phyloP scores from a whole-genome alignment of 768 basidiomycete genomes.

The Boletus pseudo-olivaceus region DNA sequence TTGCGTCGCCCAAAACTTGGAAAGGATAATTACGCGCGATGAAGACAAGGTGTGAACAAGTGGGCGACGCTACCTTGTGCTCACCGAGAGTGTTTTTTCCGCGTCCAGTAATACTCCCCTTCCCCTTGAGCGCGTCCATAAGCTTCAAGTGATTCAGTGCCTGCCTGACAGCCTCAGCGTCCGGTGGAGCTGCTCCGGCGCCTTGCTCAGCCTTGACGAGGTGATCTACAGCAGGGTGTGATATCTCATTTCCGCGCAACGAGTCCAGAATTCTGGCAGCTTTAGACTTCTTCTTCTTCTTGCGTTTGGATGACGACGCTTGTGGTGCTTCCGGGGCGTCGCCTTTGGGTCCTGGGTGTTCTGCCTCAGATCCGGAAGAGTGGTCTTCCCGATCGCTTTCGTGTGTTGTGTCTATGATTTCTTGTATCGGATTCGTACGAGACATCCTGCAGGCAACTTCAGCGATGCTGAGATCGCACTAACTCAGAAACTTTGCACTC shows the following conservation, averaged over 20 bases:
- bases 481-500: not conserved
- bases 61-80: constrained; percentile 65
- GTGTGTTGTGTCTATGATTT: constrained; percentile 38
- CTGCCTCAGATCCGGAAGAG: constrained; percentile 31
- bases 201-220: constrained; percentile 61
- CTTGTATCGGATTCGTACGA: constrained; percentile 39
- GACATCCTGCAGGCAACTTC: constrained; percentile 20
- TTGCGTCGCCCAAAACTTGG: constrained; percentile 95
- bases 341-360: constrained; percentile 16
- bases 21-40: constrained; percentile 6
- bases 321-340: constrained; percentile 17
- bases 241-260: constrained; percentile 49
- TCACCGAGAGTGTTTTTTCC: constrained; percentile 80
- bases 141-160: constrained; percentile 77
- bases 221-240: constrained; percentile 60
- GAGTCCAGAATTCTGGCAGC: constrained; percentile 49
- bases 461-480: not conserved
- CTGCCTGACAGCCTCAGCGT: constrained; percentile 62
- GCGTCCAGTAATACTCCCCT: constrained; percentile 68
- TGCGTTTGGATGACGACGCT: constrained; percentile 51
- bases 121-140: constrained; percentile 82
- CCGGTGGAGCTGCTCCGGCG: constrained; percentile 40
- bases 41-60: not conserved
- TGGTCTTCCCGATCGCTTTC: constrained; percentile 35
- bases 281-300: constrained; percentile 90